A percentile compares a stretch with the other conserved stretches of the same genome.
Evolutionary conservation across 2,329 filamentous ascomycete genomes (phyloP).

Genomic region (Aspergillus clavatus): DNA sequence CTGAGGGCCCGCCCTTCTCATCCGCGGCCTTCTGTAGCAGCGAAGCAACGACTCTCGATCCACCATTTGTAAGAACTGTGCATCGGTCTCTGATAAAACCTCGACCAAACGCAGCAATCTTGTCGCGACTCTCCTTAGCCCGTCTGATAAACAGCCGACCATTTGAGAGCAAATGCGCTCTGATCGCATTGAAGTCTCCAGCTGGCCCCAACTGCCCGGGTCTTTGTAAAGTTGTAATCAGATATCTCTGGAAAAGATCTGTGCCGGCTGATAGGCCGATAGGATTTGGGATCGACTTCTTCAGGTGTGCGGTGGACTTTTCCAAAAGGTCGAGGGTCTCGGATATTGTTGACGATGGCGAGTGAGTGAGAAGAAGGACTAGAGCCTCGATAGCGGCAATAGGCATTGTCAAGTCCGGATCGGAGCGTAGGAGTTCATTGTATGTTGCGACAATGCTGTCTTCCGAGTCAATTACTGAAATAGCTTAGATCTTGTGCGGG

Average conservation of each 20-base stretch:
- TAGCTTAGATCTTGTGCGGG: not conserved
- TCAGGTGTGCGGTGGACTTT: constrained; percentile 70
- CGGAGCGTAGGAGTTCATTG: constrained; percentile 58
- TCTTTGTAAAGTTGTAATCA: constrained; percentile 66
- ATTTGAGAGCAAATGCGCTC: constrained; percentile 79
- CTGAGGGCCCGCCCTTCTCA: constrained; percentile 49
- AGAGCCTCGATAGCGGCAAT: constrained; percentile 91
- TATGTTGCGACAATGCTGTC: constrained; percentile 61
- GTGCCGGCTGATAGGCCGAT: constrained; percentile 90
- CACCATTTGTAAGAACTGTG: constrained; percentile 86
- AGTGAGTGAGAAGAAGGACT: constrained; percentile 76
- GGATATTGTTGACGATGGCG: constrained; percentile 78
- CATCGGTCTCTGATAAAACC: constrained; percentile 73
- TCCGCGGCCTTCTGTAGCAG: constrained; percentile 71
- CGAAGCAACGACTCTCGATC: constrained; percentile 75
- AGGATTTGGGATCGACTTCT: constrained; percentile 74
- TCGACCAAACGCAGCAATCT: constrained; percentile 74
- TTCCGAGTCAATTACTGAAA: not conserved
- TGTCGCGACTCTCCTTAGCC: constrained; percentile 77
- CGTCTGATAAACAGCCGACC: constrained; percentile 79
- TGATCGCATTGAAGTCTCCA: constrained; percentile 75
- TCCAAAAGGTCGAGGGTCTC: constrained; percentile 87
- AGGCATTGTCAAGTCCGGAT: constrained; percentile 88
- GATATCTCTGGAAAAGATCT: constrained; percentile 90
- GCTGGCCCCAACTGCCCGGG: constrained; percentile 48